These are phyloP conservation scores for Trichosporon asahii DNA, from an alignment of 1,284 basidiomycete species.

Conservation along the genomic window DNA sequence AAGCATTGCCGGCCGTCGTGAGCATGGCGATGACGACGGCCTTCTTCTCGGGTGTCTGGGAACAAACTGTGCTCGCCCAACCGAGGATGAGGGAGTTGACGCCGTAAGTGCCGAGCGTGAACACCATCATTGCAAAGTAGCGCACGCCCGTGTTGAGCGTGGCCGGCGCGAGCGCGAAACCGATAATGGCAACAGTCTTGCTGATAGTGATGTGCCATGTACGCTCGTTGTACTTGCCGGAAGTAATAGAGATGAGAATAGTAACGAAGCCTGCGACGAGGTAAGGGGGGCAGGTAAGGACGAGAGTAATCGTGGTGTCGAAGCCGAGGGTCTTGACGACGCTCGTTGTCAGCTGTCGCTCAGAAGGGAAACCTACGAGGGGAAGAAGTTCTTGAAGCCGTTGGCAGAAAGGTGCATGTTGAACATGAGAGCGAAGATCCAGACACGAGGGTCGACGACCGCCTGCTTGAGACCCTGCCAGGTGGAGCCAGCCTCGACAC, in stretches of 20 bases:
- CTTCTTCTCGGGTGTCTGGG: constrained; percentile 39
- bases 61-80: constrained; percentile 36
- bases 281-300: constrained; percentile 50
- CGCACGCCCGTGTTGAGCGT: constrained; percentile 36
- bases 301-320: constrained; percentile 40
- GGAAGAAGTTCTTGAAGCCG: constrained; percentile 41
- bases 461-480: constrained; percentile 38
- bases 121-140: constrained; percentile 35
- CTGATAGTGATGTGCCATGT: constrained; percentile 34
- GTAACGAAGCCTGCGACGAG: constrained; percentile 30
- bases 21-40: constrained; percentile 34
- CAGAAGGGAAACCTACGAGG: not conserved
- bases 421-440: constrained; percentile 35
- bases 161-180: constrained; percentile 35
- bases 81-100: constrained; percentile 39
- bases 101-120: constrained; percentile 35
- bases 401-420: constrained; percentile 33
- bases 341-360: not conserved
- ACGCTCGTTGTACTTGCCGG: constrained; percentile 32
- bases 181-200: constrained; percentile 31
- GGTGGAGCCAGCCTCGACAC: constrained; percentile 29
- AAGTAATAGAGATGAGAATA: constrained; percentile 29
- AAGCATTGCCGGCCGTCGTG: constrained; percentile 28
- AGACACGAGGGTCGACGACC: constrained; percentile 33
- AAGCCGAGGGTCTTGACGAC: constrained; percentile 37